These are phyloP conservation scores for Thraustochytrium striatum DNA, from an alignment of 352 stramenopile species.

Conservation along the genomic window DNA sequence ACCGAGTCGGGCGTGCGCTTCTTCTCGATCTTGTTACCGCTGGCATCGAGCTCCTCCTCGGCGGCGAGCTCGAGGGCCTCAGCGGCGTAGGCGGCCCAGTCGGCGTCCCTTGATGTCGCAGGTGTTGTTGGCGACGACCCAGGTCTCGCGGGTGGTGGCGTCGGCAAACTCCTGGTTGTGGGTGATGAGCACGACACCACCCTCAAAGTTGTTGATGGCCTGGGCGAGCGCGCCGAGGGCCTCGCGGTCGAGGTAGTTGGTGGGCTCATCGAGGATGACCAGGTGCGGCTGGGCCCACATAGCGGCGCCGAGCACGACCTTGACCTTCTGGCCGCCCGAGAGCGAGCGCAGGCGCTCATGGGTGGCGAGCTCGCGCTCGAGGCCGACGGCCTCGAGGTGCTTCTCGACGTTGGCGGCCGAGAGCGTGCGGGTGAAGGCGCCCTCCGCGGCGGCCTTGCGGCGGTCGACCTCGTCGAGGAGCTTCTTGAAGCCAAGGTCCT, in stretches of 20 bases:
- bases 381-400: slow-evolving; percentile 45
- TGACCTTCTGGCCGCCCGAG: slow-evolving; percentile 87
- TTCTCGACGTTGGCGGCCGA: slow-evolving; percentile 49
- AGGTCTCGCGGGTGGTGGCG: slow-evolving; percentile 86
- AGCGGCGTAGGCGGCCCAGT: slow-evolving; percentile 47
- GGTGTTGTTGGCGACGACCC: slow-evolving; percentile 79
- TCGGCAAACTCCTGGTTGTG: slow-evolving; percentile 93
- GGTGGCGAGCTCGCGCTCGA: slow-evolving; percentile 44
- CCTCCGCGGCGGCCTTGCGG: slow-evolving; percentile 40
- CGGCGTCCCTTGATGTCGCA: slow-evolving; percentile 50
- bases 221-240: slow-evolving; percentile 83
- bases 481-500: slow-evolving; percentile 91
- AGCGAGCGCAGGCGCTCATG: slow-evolving; percentile 66
- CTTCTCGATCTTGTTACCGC: slow-evolving; percentile 49
- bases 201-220: slow-evolving; percentile 90
- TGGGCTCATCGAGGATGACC: slow-evolving; percentile 81
- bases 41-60: slow-evolving; percentile 48
- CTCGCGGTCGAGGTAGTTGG: slow-evolving; percentile 85
- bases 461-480: slow-evolving; percentile 63
- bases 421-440: slow-evolving; percentile 31
- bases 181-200: slow-evolving; percentile 93
- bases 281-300: slow-evolving; percentile 72
- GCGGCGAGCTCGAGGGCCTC: slow-evolving; percentile 47
- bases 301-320: slow-evolving; percentile 71
- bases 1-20: slow-evolving; percentile 22